Evolutionary conservation across 768 basidiomycete species (phyloP).

Genomic region (Pleurotus citrinopileatus): DNA sequence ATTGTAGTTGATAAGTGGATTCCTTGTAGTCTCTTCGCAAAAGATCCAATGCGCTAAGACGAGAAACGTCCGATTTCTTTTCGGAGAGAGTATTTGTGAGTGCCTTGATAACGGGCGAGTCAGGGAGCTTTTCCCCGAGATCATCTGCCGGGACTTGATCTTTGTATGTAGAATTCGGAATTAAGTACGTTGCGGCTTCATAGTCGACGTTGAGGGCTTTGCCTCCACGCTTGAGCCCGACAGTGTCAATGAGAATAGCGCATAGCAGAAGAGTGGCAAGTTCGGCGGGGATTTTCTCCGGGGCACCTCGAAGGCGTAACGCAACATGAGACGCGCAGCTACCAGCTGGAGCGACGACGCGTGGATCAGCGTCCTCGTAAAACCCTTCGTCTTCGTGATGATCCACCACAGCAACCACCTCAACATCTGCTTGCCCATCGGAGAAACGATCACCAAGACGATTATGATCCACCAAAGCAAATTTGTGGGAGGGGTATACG

Average conservation of each 20-base stretch:
- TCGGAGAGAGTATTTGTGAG: conserved; percentile 45
- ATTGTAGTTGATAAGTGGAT: conserved; percentile 53
- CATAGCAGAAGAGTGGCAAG: conserved; percentile 78
- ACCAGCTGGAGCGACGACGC: conserved; percentile 68
- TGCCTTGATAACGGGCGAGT: conserved; percentile 40
- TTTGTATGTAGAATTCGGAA: conserved; percentile 49
- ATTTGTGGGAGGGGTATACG: conserved; percentile 51
- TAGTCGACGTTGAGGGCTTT: conserved; percentile 72
- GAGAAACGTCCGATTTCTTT: conserved; percentile 68
- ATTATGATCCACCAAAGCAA: conserved; percentile 93
- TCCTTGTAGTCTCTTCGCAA: conserved; percentile 96
- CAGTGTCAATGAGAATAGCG: conserved; percentile 86
- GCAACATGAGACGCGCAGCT: conserved; percentile 71
- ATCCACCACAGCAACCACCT: conserved; percentile 81
- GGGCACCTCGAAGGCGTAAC: conserved; percentile 13
- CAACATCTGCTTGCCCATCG: conserved; percentile 32
- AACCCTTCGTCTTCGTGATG: conserved; percentile 87
- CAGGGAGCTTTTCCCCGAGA: conserved; percentile 29
- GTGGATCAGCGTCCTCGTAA: conserved; percentile 61
- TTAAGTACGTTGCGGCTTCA: conserved; percentile 61
- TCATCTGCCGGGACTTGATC: conserved; percentile 23
- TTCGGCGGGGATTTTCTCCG: conserved; percentile 45
- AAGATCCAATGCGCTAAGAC: conserved; percentile 70
- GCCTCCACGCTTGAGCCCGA: conserved; percentile 71
- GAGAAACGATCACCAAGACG: conserved; percentile 47